Conservation (phyloP, 1,284 basidiomycete species). For the Heterobasidion annosum region DNA sequence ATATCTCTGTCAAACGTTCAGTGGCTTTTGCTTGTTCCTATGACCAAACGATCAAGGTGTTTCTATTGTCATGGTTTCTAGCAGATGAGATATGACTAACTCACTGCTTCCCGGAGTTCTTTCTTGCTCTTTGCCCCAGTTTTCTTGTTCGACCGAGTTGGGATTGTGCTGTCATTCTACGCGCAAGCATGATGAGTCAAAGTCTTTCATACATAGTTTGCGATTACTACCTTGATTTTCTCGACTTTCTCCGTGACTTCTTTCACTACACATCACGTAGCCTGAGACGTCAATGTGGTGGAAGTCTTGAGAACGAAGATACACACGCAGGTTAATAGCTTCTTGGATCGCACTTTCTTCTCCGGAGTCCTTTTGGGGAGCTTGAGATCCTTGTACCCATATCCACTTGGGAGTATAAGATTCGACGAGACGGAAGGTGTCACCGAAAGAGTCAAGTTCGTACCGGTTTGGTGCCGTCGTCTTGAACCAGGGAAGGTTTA, state of each 20-base stretch:
- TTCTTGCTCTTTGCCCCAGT: constrained; percentile 65
- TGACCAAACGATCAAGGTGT: not conserved
- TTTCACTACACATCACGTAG: constrained; percentile 31
- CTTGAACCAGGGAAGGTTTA: constrained; percentile 65
- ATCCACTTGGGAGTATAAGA: constrained; percentile 41
- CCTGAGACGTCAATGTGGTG: no score
- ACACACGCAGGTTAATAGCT: constrained; percentile 38
- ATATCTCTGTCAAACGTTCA: constrained; percentile 47
- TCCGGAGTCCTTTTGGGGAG: constrained; percentile 14
- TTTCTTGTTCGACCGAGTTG: constrained; percentile 58
- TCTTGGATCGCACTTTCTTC: constrained; percentile 33
- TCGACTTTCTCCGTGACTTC: constrained; percentile 47
- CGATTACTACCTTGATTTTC: constrained; percentile 39
- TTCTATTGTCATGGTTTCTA: not conserved
- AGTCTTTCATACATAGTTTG: not conserved
- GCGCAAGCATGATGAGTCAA: not conserved
- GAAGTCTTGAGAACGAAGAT: not conserved
- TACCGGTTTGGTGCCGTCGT: constrained; percentile 66
- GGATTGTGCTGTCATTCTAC: constrained; percentile 58
- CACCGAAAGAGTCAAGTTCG: constrained; percentile 13
- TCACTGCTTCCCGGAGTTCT: constrained; percentile 58
- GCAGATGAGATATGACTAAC: constrained; percentile 5
- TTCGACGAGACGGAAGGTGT: not conserved
- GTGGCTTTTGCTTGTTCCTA: constrained; percentile 52
- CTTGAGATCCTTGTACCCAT: constrained; percentile 38